phyloP scores from a whole-genome alignment of 306 rosid species.

The Ormosia emarginata region DNA sequence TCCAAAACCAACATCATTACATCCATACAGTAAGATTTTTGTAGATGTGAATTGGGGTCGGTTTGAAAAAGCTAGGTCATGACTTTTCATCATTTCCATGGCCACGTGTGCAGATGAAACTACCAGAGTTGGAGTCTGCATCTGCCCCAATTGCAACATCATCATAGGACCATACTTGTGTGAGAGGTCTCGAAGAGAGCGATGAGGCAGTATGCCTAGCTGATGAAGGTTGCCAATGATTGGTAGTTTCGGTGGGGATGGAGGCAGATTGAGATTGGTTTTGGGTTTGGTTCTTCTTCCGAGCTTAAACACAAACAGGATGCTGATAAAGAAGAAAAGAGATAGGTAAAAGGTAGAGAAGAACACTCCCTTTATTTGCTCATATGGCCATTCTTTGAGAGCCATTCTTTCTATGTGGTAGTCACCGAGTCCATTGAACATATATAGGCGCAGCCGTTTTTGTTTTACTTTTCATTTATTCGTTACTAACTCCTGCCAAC shows the following conservation, averaged over 20 bases:
- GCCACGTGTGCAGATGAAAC: conserved; percentile 24
- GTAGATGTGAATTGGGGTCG: conserved; percentile 27
- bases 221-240: conserved; percentile 40
- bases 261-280: conserved; percentile 10
- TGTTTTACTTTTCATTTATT: too few relatives aligned
- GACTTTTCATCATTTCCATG: conserved; percentile 13
- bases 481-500: too few relatives aligned
- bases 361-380: not conserved
- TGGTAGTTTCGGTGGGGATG: conserved; percentile 37
- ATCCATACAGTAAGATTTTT: conserved; percentile 22
- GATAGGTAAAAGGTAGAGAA: not conserved
- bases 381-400: not conserved
- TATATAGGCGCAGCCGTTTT: not conserved
- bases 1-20: conserved; percentile 22
- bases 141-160: conserved; percentile 29
- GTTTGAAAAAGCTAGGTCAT: conserved; percentile 13
- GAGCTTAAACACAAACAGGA: not conserved
- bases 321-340: not conserved
- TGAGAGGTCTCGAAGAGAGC: conserved; percentile 10
- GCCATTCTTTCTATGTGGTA: not conserved
- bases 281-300: conserved; percentile 21
- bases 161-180: conserved; percentile 20
- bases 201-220: conserved; percentile 34
- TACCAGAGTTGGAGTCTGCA: conserved; percentile 16
- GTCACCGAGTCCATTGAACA: not conserved